Percentiles rank a stretch among this genome's conserved stretches.
phyloP scores from a whole-genome alignment of 768 basidiomycete species.

The Mycena rosella region DNA sequence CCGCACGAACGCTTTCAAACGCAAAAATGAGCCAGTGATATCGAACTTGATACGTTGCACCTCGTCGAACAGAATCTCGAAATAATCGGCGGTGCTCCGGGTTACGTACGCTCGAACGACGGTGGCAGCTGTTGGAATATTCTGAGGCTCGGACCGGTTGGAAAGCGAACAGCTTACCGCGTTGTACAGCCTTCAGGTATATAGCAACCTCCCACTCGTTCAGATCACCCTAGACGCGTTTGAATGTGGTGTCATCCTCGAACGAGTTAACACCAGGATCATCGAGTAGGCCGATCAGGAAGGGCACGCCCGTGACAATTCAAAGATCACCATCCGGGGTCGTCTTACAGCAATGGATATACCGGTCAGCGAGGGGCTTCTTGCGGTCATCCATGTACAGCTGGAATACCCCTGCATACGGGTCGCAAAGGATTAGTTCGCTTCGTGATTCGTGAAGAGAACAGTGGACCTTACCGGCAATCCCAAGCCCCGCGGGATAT shows the following conservation, averaged over 20 bases:
- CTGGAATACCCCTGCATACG: neutral
- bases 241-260: conserved; percentile 11
- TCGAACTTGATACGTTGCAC: conserved; percentile 1
- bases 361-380: neutral
- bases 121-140: neutral
- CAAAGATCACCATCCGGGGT: neutral
- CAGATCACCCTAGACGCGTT: neutral
- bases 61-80: conserved; percentile 25
- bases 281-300: neutral
- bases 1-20: conserved; percentile 14
- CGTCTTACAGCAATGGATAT: neutral
- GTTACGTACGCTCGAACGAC: neutral
- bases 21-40: conserved; percentile 12
- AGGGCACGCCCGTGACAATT: neutral
- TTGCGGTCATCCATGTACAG: neutral
- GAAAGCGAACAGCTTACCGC: neutral
- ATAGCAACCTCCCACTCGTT: conserved; percentile 12
- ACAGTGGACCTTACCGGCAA: neutral
- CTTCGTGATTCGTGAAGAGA: too few species aligned
- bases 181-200: neutral
- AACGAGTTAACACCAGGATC: neutral
- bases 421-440: neutral
- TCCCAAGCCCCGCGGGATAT: conserved; percentile 11
- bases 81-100: conserved; percentile 6
- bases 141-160: neutral